These are phyloP conservation scores for Rhododendron molle DNA, from an alignment of 148 eudicot genomes.

Conservation along the genomic window DNA sequence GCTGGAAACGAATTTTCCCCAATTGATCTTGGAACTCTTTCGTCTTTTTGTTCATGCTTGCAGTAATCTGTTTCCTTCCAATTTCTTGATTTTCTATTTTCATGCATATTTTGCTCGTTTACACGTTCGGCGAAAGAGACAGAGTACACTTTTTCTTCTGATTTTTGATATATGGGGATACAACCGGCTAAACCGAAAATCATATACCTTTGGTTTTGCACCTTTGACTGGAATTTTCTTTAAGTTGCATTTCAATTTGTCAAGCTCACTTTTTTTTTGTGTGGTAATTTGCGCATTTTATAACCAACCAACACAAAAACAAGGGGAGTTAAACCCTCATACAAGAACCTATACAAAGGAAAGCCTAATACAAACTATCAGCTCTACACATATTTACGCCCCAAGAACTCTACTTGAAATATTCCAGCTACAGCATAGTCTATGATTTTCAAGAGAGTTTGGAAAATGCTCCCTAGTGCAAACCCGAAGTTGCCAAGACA, in stretches of 20 bases:
- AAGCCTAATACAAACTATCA: too few species aligned
- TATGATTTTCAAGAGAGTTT: too few species aligned
- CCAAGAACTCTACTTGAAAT: too few species aligned
- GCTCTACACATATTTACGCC: too few species aligned
- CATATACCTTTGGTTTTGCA: background rate
- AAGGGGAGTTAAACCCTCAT: too few species aligned
- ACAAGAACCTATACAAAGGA: too few species aligned
- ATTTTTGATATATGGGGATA: background rate
- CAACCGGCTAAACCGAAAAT: background rate
- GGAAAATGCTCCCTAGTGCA: too few species aligned
- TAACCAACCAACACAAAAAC: too few species aligned
- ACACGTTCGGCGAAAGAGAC: background rate
- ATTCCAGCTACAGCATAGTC: too few species aligned
- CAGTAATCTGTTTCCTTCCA: background rate
- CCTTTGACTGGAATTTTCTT: background rate
- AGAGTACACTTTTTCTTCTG: background rate
- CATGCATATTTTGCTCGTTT: background rate
- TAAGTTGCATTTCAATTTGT: background rate
- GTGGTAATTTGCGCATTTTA: too few species aligned
- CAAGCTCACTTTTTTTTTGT: too few species aligned
- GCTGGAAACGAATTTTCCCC: background rate
- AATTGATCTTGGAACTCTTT: constrained; percentile 3
- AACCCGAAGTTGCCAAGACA: background rate
- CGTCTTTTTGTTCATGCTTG: background rate
- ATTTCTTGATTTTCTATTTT: constrained; percentile 3